These are phyloP conservation scores for Microbotryum saponariae DNA, from an alignment of 1,284 basidiomycete species.

Conservation along the genomic window DNA sequence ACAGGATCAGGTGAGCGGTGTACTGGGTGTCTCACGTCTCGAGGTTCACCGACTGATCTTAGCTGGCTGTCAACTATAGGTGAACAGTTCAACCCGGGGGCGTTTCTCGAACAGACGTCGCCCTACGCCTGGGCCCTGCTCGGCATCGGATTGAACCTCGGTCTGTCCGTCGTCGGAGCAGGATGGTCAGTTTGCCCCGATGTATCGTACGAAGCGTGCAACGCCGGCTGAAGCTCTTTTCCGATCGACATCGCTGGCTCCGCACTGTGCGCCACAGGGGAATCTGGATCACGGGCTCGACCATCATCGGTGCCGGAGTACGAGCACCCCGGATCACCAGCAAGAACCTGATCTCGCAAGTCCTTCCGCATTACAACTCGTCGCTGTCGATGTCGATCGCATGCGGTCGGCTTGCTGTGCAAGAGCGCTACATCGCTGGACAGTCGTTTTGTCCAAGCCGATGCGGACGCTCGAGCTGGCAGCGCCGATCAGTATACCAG, in stretches of 20 bases:
- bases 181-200: conserved; percentile 65
- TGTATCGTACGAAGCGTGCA: background rate
- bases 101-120: conserved; percentile 84
- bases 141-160: conserved; percentile 88
- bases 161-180: conserved; percentile 85
- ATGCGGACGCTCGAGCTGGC: too few species aligned
- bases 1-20: conserved; percentile 4
- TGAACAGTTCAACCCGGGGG: conserved; percentile 70
- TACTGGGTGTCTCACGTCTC: background rate
- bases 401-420: too few species aligned
- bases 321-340: conserved; percentile 88
- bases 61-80: background rate
- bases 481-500: too few species aligned
- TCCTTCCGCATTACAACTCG: conserved; percentile 1
- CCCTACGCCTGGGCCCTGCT: conserved; percentile 88
- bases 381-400: background rate
- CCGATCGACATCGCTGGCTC: background rate
- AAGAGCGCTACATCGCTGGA: too few species aligned
- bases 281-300: conserved; percentile 91
- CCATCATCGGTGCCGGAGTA: conserved; percentile 92
- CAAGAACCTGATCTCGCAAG: conserved; percentile 93
- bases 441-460: too few species aligned
- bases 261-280: conserved; percentile 56
- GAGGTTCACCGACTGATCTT: background rate
- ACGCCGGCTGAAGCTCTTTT: background rate